phyloP scores from a whole-genome alignment of 148 eudicot species.

The Rhododendron mucronatum region DNA sequence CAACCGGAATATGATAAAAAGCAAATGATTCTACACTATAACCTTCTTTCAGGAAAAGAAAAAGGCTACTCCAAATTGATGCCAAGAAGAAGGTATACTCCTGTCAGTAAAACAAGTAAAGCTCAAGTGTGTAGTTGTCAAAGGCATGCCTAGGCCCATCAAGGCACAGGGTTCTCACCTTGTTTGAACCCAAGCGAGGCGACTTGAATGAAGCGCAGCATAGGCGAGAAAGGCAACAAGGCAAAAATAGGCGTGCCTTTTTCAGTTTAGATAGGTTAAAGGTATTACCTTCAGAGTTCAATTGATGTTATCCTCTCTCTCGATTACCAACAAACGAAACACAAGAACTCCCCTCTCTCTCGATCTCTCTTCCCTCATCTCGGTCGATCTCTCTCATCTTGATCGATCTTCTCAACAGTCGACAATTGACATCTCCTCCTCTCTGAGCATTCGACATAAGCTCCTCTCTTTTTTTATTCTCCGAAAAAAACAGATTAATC shows the following conservation, averaged over 20 bases:
- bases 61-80: not conserved
- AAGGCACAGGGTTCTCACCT: not conserved
- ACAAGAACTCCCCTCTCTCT: not conserved
- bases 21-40: not conserved
- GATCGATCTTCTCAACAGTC: no score
- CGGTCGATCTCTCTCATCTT: not conserved
- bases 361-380: not conserved
- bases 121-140: not conserved
- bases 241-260: not conserved
- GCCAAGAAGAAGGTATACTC: constrained; percentile 8
- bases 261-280: not conserved
- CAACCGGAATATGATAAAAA: not conserved
- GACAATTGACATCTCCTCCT: not conserved
- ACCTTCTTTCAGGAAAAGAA: not conserved
- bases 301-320: no score
- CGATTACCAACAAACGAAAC: not conserved
- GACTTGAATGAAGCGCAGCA: not conserved
- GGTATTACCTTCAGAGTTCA: not conserved
- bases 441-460: not conserved
- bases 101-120: not conserved
- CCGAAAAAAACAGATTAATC: not conserved
- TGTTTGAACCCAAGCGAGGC: not conserved
- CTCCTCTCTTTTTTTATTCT: not conserved
- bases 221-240: not conserved
- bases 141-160: not conserved